Evolutionary conservation across 306 rosid genomes (phyloP).

Genomic region (Crotalaria pallida): DNA sequence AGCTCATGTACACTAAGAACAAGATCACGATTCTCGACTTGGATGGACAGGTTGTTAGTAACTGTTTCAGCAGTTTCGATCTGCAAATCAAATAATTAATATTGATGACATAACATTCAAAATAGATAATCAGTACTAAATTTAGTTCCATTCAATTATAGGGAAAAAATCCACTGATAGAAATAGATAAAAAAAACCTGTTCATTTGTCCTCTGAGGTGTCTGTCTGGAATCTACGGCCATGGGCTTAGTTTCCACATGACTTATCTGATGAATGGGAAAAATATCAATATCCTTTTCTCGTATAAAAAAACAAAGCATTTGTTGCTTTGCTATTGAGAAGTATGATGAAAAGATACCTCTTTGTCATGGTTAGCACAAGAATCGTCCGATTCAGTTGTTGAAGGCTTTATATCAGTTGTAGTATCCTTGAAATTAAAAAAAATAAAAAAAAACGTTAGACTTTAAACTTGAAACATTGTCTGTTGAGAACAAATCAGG

Average conservation of each 20-base stretch:
- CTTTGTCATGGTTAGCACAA: constrained; percentile 26
- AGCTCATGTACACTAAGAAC: constrained; percentile 42
- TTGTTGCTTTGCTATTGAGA: background rate
- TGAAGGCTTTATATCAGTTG: constrained; percentile 51
- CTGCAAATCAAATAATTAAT: constrained; percentile 34
- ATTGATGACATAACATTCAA: background rate
- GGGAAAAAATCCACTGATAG: background rate
- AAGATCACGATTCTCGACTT: constrained; percentile 44
- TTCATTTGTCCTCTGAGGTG: constrained; percentile 29
- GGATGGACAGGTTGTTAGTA: constrained; percentile 32
- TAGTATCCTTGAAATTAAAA: constrained; percentile 40
- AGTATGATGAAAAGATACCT: constrained; percentile 23
- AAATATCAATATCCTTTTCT: background rate
- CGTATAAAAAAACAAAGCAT: background rate
- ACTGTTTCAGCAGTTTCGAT: constrained; percentile 41
- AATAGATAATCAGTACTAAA: background rate
- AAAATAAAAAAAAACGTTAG: constrained; percentile 29
- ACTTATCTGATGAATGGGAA: constrained; percentile 34
- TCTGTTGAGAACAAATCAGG: background rate
- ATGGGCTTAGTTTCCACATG: constrained; percentile 45
- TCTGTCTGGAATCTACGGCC: constrained; percentile 28
- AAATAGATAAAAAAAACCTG: constrained; percentile 37
- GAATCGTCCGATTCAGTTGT: constrained; percentile 37
- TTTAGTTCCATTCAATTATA: background rate
- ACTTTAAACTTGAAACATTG: constrained; percentile 10